These are phyloP conservation scores for Orbilia brochopaga DNA, from an alignment of 2,329 filamentous ascomycete species.

Conservation along the genomic window DNA sequence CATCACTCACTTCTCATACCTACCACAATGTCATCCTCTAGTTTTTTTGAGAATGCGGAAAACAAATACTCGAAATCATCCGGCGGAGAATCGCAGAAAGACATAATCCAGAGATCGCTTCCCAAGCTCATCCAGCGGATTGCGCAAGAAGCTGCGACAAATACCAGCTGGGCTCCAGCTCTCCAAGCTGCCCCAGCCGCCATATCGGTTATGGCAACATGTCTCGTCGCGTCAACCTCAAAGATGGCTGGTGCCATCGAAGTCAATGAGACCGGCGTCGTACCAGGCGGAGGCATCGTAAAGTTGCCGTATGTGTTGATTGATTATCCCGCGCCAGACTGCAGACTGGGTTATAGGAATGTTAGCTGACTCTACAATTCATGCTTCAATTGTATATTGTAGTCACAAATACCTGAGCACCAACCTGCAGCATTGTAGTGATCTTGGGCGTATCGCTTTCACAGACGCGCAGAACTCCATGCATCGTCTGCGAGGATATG, in stretches of 20 bases:
- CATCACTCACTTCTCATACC: not conserved
- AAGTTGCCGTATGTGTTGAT: slow-evolving; percentile 21
- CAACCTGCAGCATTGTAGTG: slow-evolving; percentile 32
- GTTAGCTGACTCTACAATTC: not conserved
- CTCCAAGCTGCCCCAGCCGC: slow-evolving; percentile 20
- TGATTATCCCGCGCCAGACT: slow-evolving; percentile 1
- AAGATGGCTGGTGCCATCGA: slow-evolving; percentile 26
- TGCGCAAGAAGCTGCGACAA: slow-evolving; percentile 11
- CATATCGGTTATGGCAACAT: slow-evolving; percentile 37
- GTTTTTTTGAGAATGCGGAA: slow-evolving; percentile 9
- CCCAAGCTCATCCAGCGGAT: slow-evolving; percentile 28
- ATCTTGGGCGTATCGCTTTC: slow-evolving; percentile 26
- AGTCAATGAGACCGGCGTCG: slow-evolving; percentile 7
- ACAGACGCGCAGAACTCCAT: slow-evolving; percentile 31
- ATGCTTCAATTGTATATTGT: not conserved
- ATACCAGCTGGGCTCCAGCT: slow-evolving; percentile 26
- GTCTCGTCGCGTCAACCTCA: slow-evolving; percentile 25
- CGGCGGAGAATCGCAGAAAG: slow-evolving; percentile 13
- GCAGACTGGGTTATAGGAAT: not conserved
- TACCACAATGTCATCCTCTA: not conserved
- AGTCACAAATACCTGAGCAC: slow-evolving; percentile 33
- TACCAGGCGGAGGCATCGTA: slow-evolving; percentile 12
- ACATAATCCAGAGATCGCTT: slow-evolving; percentile 13
- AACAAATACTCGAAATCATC: not conserved
- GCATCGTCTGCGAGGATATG: slow-evolving; percentile 18